These are phyloP conservation scores for Phascolomyces articulosus DNA, from an alignment of 371 early-diverging fungal species.

Conservation along the genomic window DNA sequence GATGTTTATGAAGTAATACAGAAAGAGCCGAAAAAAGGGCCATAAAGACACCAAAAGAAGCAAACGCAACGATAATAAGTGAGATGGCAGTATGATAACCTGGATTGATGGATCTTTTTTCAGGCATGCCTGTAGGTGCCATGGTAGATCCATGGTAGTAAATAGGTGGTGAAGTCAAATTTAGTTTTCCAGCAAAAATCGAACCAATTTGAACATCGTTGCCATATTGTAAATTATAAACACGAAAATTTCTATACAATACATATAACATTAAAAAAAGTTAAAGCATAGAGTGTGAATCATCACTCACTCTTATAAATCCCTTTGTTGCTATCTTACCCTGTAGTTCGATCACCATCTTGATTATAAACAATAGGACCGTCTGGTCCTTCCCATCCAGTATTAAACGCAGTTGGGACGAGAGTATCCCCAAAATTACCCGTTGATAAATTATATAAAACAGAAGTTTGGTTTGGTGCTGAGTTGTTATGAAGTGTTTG, in stretches of 20 bases:
- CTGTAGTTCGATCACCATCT: conserved; percentile 52
- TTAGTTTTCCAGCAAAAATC: conserved; percentile 50
- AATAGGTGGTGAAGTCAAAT: conserved; percentile 49
- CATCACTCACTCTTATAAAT: too few species aligned
- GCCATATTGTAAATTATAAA: conserved; percentile 55
- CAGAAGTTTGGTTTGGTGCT: conserved; percentile 19
- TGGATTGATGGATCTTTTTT: conserved; percentile 37
- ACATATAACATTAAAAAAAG: not conserved
- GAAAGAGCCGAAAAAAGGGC: conserved; percentile 31
- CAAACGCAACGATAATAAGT: conserved; percentile 40
- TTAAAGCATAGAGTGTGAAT: too few species aligned
- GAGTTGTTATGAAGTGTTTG: conserved; percentile 26
- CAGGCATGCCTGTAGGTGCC: conserved; percentile 35
- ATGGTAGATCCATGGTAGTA: conserved; percentile 43
- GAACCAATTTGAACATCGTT: conserved; percentile 43
- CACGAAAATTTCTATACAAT: conserved; percentile 45
- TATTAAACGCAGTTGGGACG: conserved; percentile 43
- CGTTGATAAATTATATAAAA: conserved; percentile 23
- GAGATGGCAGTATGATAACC: conserved; percentile 46
- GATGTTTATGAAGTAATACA: conserved; percentile 41
- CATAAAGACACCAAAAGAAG: conserved; percentile 39
- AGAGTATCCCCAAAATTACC: conserved; percentile 33
- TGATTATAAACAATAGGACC: conserved; percentile 60
- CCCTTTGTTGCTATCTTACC: too few species aligned
- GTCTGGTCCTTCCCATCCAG: conserved; percentile 53